These are phyloP conservation scores for Komagataella kurtzmanii DNA, from an alignment of 805 yeast species.

Conservation along the genomic window DNA sequence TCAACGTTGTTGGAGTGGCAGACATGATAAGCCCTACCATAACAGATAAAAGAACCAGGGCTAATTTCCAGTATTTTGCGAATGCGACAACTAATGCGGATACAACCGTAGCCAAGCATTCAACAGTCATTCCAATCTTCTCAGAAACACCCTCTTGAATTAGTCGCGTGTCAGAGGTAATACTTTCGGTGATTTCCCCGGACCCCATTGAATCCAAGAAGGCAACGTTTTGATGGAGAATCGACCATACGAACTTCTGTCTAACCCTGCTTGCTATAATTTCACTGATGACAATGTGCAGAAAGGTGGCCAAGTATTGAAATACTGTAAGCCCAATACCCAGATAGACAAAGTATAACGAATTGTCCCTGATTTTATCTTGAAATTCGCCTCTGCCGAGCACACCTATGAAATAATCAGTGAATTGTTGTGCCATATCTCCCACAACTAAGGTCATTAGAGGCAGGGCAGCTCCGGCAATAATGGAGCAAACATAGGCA, in stretches of 20 bases:
- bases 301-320: slow-evolving; percentile 17
- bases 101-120: slow-evolving; percentile 24
- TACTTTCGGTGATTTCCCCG: slow-evolving; percentile 28
- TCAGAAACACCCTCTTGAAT: slow-evolving; percentile 28
- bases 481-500: slow-evolving; percentile 17
- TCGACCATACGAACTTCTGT: slow-evolving; percentile 18
- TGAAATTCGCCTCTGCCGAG: slow-evolving; percentile 15
- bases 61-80: slow-evolving; percentile 71
- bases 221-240: slow-evolving; percentile 24
- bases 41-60: slow-evolving; percentile 70
- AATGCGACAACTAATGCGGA: slow-evolving; percentile 72
- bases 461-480: slow-evolving; percentile 25
- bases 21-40: slow-evolving; percentile 25
- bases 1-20: slow-evolving; percentile 34
- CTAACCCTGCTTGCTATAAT: slow-evolving; percentile 21
- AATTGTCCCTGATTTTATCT: slow-evolving; percentile 16
- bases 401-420: slow-evolving; percentile 13
- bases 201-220: slow-evolving; percentile 26
- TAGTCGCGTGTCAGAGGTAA: slow-evolving; percentile 23
- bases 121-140: slow-evolving; percentile 22
- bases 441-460: slow-evolving; percentile 27
- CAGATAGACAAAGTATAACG: slow-evolving; percentile 24
- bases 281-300: slow-evolving; percentile 25
- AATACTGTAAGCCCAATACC: slow-evolving; percentile 21
- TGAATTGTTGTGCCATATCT: slow-evolving; percentile 20